Base-by-base conservation (phyloP, 2,329 filamentous ascomycete genomes). In the Fonsecaea monophora region DNA sequence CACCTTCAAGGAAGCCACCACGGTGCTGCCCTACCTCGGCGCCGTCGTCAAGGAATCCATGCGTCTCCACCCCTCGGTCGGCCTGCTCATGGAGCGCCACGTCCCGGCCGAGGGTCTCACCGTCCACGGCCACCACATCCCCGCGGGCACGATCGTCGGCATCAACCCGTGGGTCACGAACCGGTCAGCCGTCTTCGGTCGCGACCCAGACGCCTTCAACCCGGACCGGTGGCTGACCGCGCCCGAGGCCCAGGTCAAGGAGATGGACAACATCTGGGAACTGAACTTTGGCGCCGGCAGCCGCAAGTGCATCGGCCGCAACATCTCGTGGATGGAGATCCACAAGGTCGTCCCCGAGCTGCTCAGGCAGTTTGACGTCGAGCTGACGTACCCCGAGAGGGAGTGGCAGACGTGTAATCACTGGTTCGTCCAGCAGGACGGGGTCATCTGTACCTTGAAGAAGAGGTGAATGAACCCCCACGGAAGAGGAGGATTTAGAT, bases 271-370 rank as follows among this genome's bases (percentile, higher is more conserved):
- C 1, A 80, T 79, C 38, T 60, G 64, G 53, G 65, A 68, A 42
- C 59, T 72, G 56, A 74, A 70, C 42, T 86, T 86, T 72, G 84
- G 84, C 1, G 82, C 81, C 4, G 84, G 85, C 0, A 78, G 82
- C 4, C 73, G 84, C 67, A 86, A 84, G 2, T 74, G 73, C 45
- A 70, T 74, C 37, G 72, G 72, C 2, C 66, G 73, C 21, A 73
- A 74, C 25, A 73, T 75, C 32, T 66, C 58, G 25, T 60, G 62
- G 68, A 66, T 68, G 21, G 68, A 70, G 30, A 68, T 70, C 32
- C 67, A 70, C 10, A 75, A 75, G 62, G 66, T 74, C 5, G 63
- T 74, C 9, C 70, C 73, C 4, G 66, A 71, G 65, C 61, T 74
- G 50, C 53, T 71, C 50, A 59, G 70, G 37, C 60, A 59, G 34